Conservation (phyloP, 2,329 filamentous ascomycete genomes). For the Pseudogymnoascus sp. region DNA sequence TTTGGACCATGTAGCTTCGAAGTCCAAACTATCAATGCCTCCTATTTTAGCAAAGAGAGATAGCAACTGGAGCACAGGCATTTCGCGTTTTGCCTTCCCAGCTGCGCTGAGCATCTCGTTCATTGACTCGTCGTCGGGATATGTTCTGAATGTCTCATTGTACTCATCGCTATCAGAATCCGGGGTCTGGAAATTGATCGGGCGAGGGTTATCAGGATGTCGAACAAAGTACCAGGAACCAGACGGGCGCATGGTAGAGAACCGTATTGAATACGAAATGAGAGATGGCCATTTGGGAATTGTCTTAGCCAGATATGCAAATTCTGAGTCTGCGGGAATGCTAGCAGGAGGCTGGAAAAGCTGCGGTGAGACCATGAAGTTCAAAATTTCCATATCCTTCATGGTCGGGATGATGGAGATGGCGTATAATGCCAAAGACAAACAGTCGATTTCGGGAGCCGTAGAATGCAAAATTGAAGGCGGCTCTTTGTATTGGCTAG, state of each 20-base stretch:
- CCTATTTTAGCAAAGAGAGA: background rate
- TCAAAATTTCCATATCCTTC: background rate
- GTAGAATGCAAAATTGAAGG: background rate
- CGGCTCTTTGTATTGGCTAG: slow-evolving; percentile 8
- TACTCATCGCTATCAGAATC: no score
- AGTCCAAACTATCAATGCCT: background rate
- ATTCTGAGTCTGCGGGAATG: background rate
- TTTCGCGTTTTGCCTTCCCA: background rate
- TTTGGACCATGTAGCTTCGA: background rate
- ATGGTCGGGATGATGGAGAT: background rate
- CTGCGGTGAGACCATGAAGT: background rate
- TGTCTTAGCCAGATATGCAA: background rate
- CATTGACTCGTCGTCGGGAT: background rate
- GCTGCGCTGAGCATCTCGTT: background rate
- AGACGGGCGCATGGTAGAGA: background rate
- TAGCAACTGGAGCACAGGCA: background rate
- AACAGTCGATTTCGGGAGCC: background rate
- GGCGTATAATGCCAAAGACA: background rate
- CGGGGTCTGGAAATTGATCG: no score
- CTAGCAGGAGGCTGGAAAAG: background rate
- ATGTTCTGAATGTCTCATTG: background rate
- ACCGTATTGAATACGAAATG: background rate
- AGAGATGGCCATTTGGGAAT: background rate
- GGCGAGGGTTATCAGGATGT: background rate
- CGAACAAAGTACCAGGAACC: background rate